Conservation (phyloP, 2,329 filamentous ascomycete species). For the Diaporthe amygdali region DNA sequence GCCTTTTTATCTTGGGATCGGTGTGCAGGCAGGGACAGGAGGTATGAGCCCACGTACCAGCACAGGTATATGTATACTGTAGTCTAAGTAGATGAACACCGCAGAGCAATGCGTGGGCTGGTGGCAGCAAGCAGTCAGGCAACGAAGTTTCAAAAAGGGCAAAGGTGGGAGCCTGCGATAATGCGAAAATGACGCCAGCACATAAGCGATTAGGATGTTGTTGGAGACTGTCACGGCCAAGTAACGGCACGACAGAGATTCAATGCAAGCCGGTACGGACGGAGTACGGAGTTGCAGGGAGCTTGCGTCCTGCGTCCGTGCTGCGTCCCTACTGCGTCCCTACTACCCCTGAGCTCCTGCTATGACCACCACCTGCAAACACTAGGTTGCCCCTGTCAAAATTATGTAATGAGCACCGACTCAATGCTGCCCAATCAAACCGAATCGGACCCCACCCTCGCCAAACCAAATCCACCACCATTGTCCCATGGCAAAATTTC, state of each 20-base stretch:
- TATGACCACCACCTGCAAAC: not conserved
- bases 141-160: constrained; percentile 2
- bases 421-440: not conserved
- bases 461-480: not conserved
- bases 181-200: constrained; percentile 16
- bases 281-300: not conserved
- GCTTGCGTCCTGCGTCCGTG: not conserved
- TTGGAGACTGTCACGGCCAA: constrained; percentile 12
- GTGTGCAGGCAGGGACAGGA: not conserved
- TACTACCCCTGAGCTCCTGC: constrained; percentile 7
- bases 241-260: constrained; percentile 2
- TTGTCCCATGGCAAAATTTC: not conserved
- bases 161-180: constrained; percentile 15
- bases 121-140: not conserved
- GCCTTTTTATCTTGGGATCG: not conserved
- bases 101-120: no score
- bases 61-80: no score
- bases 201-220: not conserved
- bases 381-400: not conserved
- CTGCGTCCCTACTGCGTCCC: not conserved
- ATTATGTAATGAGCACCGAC: not conserved
- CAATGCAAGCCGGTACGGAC: not conserved
- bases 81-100: not conserved
- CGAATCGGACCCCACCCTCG: not conserved
- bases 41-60: no score